Evolutionary conservation across 2,329 filamentous ascomycete genomes (phyloP).

Genomic region (Phialophora expanda): DNA sequence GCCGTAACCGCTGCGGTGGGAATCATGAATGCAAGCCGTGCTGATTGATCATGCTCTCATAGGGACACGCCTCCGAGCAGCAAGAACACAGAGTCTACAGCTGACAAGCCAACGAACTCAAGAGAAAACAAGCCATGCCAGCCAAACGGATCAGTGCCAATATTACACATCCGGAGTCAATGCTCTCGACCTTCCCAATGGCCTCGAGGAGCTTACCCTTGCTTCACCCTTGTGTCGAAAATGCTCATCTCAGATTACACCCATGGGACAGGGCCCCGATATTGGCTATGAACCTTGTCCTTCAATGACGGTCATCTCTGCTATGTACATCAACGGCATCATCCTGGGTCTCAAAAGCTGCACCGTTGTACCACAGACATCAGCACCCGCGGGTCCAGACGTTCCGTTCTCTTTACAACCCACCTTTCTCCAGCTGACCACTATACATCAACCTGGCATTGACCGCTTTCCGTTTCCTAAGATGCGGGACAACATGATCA

Average conservation of each 20-base stretch:
- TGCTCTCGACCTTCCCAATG: neutral
- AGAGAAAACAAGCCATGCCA: neutral
- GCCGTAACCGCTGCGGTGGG: neutral
- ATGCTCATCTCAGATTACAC: neutral
- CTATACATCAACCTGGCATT: conserved; percentile 47
- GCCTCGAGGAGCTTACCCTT: neutral
- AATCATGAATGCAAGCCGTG: neutral
- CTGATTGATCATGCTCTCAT: neutral
- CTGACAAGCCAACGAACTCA: neutral
- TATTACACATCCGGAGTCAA: neutral
- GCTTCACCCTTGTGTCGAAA: neutral
- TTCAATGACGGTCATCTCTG: conserved; percentile 28
- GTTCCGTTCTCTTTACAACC: conserved; percentile 43
- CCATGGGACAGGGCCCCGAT: neutral
- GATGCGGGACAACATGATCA: conserved; percentile 49
- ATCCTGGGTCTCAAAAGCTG: conserved; percentile 40
- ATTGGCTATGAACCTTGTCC: conserved; percentile 2
- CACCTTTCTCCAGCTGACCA: conserved; percentile 44
- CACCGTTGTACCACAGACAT: conserved; percentile 38
- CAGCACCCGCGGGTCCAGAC: conserved; percentile 33
- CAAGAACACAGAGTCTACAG: conserved; percentile 1
- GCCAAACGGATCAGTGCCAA: neutral
- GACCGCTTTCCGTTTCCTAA: conserved; percentile 50
- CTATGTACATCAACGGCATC: conserved; percentile 44
- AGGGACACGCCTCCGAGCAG: conserved; percentile 15